phyloP scores from a whole-genome alignment of 1,139 yeast species.

The Blastobotrys elegans region DNA sequence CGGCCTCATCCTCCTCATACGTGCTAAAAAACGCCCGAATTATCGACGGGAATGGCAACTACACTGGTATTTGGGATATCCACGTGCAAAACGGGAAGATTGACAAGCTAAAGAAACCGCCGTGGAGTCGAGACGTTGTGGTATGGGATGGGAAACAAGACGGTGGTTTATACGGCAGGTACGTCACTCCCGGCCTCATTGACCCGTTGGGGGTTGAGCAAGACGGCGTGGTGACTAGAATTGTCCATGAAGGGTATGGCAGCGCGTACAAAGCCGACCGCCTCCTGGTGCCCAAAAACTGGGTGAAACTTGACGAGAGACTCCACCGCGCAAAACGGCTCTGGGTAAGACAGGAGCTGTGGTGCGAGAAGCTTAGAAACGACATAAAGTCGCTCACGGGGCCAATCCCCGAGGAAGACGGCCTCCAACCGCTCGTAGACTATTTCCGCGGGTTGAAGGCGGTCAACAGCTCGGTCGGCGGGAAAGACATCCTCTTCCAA shows the following conservation, averaged over 20 bases:
- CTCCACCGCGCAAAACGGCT: background rate
- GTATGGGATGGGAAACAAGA: background rate
- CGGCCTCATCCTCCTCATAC: background rate
- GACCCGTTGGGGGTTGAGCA: constrained; percentile 10
- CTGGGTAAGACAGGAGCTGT: constrained; percentile 7
- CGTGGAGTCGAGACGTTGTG: background rate
- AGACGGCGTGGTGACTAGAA: constrained; percentile 9
- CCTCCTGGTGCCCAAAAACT: background rate
- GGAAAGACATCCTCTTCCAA: constrained; percentile 7
- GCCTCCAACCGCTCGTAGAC: constrained; percentile 1
- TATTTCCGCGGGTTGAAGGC: constrained; percentile 3
- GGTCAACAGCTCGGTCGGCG: constrained; percentile 1
- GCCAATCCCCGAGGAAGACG: constrained; percentile 6
- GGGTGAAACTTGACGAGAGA: constrained; percentile 6
- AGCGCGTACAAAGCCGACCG: constrained; percentile 2
- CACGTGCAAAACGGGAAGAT: constrained; percentile 5
- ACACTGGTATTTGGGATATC: constrained; percentile 2
- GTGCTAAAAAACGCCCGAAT: constrained; percentile 6
- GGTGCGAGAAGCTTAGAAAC: constrained; percentile 8
- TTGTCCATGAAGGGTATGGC: constrained; percentile 8
- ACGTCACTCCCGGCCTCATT: constrained; percentile 9
- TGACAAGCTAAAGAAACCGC: constrained; percentile 1
- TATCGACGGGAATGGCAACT: constrained; percentile 9
- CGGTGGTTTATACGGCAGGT: constrained; percentile 5
- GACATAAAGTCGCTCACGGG: background rate